Conservation (phyloP, 2,329 filamentous ascomycete species). For the Pyrenophora graminea region DNA sequence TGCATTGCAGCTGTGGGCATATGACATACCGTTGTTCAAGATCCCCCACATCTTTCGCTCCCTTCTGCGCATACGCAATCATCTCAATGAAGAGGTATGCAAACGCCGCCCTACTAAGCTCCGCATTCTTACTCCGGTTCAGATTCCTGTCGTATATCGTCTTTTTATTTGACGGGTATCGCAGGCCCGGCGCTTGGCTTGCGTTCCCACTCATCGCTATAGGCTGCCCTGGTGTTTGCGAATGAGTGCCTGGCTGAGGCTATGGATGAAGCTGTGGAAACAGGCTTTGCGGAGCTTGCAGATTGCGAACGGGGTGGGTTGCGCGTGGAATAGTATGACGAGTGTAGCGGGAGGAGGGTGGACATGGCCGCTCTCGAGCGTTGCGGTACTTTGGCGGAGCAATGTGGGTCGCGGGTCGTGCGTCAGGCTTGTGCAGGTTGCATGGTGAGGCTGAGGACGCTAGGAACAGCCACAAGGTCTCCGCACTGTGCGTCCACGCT, state of each 20-base stretch:
- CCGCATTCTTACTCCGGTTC: conserved; percentile 84
- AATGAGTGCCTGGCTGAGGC: conserved; percentile 8
- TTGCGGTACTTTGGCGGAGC: conserved; percentile 19
- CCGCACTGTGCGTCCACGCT: too few relatives aligned
- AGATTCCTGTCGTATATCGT: conserved; percentile 97
- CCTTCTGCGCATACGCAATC: conserved; percentile 89
- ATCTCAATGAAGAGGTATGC: conserved; percentile 96
- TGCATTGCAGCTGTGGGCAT: neutral
- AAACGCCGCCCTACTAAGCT: conserved; percentile 91
- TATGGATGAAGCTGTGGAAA: conserved; percentile 6
- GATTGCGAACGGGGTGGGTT: conserved; percentile 12
- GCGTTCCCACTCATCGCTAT: conserved; percentile 32
- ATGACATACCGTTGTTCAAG: conserved; percentile 77
- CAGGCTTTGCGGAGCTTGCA: conserved; percentile 1
- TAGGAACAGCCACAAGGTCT: neutral
- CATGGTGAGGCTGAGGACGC: conserved; percentile 11
- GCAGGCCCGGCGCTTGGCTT: conserved; percentile 61
- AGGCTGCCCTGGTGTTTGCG: conserved; percentile 17
- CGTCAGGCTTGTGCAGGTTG: conserved; percentile 10
- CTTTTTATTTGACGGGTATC: conserved; percentile 90
- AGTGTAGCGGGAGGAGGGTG: conserved; percentile 26
- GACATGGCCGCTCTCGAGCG: conserved; percentile 24
- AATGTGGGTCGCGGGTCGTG: conserved; percentile 26
- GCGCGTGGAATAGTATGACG: conserved; percentile 16
- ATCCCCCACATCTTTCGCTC: conserved; percentile 90